phyloP scores from a whole-genome alignment of 2,329 filamentous ascomycete species.

The Cytospora leucostoma region DNA sequence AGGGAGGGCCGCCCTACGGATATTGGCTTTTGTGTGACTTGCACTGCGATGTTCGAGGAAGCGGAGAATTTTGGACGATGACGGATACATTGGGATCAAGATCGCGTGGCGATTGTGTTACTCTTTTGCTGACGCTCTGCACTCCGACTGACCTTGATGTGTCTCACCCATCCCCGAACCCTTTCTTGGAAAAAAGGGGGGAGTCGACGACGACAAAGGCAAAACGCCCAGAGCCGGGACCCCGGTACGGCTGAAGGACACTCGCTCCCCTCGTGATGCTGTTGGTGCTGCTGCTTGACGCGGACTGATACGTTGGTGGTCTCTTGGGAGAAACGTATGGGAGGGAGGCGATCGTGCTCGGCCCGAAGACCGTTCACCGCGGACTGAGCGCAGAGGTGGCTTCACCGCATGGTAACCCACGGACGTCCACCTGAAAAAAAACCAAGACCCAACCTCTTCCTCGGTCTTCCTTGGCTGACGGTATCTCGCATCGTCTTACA shows the following conservation, averaged over 20 bases:
- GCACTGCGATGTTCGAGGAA: neutral
- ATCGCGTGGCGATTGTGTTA: slow-evolving; percentile 1
- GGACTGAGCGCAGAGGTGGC: neutral
- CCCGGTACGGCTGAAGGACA: neutral
- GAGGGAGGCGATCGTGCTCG: neutral
- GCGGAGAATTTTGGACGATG: neutral
- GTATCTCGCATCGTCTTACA: slow-evolving; percentile 12
- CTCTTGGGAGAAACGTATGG: neutral
- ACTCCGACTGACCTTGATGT: neutral
- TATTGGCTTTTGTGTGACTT: neutral
- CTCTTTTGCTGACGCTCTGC: neutral
- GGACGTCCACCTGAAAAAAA: no score
- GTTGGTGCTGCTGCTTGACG: neutral
- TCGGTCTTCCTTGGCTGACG: neutral
- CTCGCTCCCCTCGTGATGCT: neutral
- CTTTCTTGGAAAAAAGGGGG: neutral
- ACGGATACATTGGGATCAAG: neutral
- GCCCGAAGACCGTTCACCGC: neutral
- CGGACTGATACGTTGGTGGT: neutral
- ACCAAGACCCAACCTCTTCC: no score
- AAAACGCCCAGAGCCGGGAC: neutral
- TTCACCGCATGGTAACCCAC: neutral
- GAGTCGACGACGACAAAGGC: neutral
- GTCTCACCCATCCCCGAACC: neutral
- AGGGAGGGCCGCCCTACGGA: neutral